phyloP scores from a whole-genome alignment of 345 rosid species.

The Gossypium raimondii region DNA sequence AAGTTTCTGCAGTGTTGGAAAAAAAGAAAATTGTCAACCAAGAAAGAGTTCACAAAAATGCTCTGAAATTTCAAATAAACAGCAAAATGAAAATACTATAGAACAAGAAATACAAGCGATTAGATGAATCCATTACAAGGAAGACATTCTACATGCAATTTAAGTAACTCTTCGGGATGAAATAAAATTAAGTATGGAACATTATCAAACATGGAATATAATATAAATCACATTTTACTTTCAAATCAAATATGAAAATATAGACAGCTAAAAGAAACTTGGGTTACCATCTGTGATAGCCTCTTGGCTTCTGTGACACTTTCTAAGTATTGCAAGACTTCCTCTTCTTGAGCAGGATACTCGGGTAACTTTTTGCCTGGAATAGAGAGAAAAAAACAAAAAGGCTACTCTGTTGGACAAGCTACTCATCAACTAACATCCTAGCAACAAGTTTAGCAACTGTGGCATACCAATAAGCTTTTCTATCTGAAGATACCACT shows the following conservation, averaged over 20 bases:
- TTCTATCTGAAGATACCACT: constrained; percentile 89
- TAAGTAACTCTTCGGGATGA: neutral
- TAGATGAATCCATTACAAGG: neutral
- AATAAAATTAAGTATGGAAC: neutral
- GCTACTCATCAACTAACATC: neutral
- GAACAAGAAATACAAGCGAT: neutral
- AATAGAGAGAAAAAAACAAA: constrained; percentile 1
- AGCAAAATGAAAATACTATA: neutral
- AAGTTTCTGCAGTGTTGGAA: neutral
- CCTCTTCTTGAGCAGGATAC: constrained; percentile 71
- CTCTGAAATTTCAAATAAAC: neutral
- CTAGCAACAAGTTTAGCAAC: neutral
- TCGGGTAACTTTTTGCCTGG: constrained; percentile 74
- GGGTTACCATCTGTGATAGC: constrained; percentile 12
- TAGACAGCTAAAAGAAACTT: neutral
- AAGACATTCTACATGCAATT: neutral
- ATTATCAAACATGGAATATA: neutral
- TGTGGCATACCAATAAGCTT: constrained; percentile 67
- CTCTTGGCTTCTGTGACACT: constrained; percentile 15
- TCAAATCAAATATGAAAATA: neutral
- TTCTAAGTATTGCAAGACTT: constrained; percentile 56
- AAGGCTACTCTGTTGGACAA: neutral
- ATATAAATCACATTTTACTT: too few relatives aligned
- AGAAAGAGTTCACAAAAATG: neutral
- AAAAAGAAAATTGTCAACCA: neutral